Conservation (phyloP, 2,329 filamentous ascomycete species). For the Ambrosiella beaveri region DNA sequence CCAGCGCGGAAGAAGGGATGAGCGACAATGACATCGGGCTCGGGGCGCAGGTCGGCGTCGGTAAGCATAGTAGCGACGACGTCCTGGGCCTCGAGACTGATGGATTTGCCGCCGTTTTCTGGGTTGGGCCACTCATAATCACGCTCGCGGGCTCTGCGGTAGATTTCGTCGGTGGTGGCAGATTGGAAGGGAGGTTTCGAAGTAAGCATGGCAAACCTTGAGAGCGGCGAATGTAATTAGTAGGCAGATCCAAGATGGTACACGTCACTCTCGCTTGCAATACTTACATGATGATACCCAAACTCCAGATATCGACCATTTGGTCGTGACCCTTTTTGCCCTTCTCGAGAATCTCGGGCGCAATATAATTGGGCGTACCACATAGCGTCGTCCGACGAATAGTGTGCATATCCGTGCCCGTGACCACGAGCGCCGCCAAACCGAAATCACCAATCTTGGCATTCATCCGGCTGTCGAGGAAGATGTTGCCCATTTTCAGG, state of each 20-base stretch:
- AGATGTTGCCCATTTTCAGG: slow-evolving; percentile 95
- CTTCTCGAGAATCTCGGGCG: slow-evolving; percentile 88
- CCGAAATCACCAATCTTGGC: slow-evolving; percentile 97
- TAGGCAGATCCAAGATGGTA: neutral
- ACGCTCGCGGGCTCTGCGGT: slow-evolving; percentile 49
- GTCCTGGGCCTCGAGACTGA: slow-evolving; percentile 60
- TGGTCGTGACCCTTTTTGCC: slow-evolving; percentile 90
- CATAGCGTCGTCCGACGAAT: slow-evolving; percentile 82
- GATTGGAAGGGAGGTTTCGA: slow-evolving; percentile 96
- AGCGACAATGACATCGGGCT: slow-evolving; percentile 60
- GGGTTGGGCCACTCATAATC: slow-evolving; percentile 66
- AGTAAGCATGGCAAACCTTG: slow-evolving; percentile 83
- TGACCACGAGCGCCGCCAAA: slow-evolving; percentile 76
- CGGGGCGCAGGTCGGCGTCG: slow-evolving; percentile 56
- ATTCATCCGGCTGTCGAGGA: slow-evolving; percentile 87
- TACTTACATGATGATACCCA: slow-evolving; percentile 83
- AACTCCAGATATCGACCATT: slow-evolving; percentile 95
- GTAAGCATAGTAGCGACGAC: slow-evolving; percentile 61
- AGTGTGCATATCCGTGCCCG: slow-evolving; percentile 74
- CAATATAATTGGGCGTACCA: slow-evolving; percentile 95
- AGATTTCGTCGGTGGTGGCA: slow-evolving; percentile 71
- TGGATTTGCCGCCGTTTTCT: slow-evolving; percentile 43
- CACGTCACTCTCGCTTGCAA: neutral
- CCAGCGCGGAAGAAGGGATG: slow-evolving; percentile 65
- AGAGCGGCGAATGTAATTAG: slow-evolving; percentile 9